Conservation (phyloP, 2,329 filamentous ascomycete genomes). For the Talaromyces piceae region DNA sequence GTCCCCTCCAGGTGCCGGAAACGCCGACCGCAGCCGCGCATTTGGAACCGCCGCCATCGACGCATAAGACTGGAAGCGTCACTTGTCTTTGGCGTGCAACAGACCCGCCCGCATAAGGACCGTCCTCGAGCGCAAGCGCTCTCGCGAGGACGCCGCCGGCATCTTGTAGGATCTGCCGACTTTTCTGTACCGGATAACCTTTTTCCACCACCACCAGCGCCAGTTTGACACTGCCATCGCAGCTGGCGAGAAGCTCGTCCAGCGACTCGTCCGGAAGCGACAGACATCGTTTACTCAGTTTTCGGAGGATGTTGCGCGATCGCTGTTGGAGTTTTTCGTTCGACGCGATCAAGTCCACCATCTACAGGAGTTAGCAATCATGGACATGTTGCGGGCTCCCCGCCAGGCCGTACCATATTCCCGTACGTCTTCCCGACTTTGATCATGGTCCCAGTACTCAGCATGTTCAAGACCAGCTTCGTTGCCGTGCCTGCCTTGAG, state of each 20-base stretch:
- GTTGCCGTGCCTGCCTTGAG: conserved; percentile 42
- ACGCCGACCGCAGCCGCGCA: conserved; percentile 33
- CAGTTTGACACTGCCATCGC: conserved; percentile 28
- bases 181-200: conserved; percentile 17
- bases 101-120: too few relatives aligned
- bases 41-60: conserved; percentile 39
- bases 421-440: conserved; percentile 36
- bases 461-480: conserved; percentile 40
- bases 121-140: too few relatives aligned
- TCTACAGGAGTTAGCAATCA: too few relatives aligned
- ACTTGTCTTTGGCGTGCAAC: too few relatives aligned
- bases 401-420: conserved; percentile 34
- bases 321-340: conserved; percentile 33
- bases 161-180: conserved; percentile 16
- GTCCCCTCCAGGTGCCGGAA: conserved; percentile 17
- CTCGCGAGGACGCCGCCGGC: conserved; percentile 19
- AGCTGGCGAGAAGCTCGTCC: conserved; percentile 21
- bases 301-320: conserved; percentile 27
- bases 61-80: conserved; percentile 26
- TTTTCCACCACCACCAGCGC: conserved; percentile 24
- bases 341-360: conserved; percentile 32
- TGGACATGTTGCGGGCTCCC: too few relatives aligned
- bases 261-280: conserved; percentile 18
- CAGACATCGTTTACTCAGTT: conserved; percentile 16
- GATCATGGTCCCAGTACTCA: conserved; percentile 39